These are phyloP conservation scores for Mortierella sp. DNA, from an alignment of 371 early-diverging fungal genomes.

Conservation along the genomic window DNA sequence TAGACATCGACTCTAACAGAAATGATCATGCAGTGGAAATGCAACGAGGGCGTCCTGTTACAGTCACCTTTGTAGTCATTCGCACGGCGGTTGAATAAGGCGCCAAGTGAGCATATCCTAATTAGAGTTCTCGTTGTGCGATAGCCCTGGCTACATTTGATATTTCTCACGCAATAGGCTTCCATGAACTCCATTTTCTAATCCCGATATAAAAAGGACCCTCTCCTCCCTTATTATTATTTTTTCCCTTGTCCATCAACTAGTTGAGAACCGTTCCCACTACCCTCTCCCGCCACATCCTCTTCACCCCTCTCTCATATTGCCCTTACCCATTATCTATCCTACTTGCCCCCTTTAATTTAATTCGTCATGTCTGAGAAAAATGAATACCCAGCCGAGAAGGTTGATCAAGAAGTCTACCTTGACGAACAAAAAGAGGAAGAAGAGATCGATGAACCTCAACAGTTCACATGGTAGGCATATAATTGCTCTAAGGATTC, in stretches of 20 bases:
- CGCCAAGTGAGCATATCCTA: too few relatives aligned
- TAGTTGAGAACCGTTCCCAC: background rate
- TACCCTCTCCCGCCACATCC: background rate
- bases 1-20: too few relatives aligned
- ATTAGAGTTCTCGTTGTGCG: too few relatives aligned
- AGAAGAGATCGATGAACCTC: slow-evolving; percentile 27
- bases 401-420: too few relatives aligned
- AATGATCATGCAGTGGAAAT: too few relatives aligned
- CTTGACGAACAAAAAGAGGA: slow-evolving; percentile 5
- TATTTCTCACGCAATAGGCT: too few relatives aligned
- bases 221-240: background rate
- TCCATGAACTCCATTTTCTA: too few relatives aligned
- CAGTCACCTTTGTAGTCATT: too few relatives aligned
- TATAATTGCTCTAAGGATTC: slow-evolving; percentile 69
- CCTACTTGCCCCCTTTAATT: background rate
- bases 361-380: background rate
- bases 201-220: background rate
- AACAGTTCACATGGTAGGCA: slow-evolving; percentile 42
- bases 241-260: background rate
- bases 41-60: too few relatives aligned
- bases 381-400: background rate
- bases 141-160: too few relatives aligned
- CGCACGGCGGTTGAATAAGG: too few relatives aligned
- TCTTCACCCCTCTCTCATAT: background rate
- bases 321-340: too few relatives aligned